A percentile compares a stretch with the other conserved stretches of the same genome.
phyloP scores from a whole-genome alignment of 2,329 filamentous ascomycete genomes.

The Arthrinium puccinioides region DNA sequence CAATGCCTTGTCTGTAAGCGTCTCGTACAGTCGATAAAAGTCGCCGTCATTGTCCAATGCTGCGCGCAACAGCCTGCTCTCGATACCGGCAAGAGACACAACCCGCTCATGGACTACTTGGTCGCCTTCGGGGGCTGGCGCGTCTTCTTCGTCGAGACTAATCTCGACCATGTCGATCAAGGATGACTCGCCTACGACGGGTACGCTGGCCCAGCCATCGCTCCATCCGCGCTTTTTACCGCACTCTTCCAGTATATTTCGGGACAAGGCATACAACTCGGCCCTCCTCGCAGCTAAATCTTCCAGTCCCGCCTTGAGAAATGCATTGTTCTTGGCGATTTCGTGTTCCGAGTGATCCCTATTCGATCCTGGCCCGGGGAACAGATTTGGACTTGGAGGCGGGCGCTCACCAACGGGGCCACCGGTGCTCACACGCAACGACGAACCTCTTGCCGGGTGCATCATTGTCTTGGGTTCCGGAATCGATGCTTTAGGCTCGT shows the following conservation, averaged over 20 bases:
- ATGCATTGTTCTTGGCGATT: conserved; percentile 32
- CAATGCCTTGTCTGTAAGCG: conserved; percentile 76
- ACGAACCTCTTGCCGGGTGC: conserved; percentile 59
- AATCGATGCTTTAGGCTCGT: conserved; percentile 55
- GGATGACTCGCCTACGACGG: conserved; percentile 36
- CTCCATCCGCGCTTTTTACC: conserved; percentile 69
- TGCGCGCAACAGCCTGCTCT: conserved; percentile 49
- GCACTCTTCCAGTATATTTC: conserved; percentile 69
- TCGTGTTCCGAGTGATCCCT: conserved; percentile 28
- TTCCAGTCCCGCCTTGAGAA: conserved; percentile 61
- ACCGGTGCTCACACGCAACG: conserved; percentile 39
- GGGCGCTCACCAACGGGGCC: conserved; percentile 20
- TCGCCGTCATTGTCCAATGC: conserved; percentile 55
- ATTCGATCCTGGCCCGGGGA: conserved; percentile 38
- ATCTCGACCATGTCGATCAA: conserved; percentile 50
- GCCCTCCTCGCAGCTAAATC: conserved; percentile 77
- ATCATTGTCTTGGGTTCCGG: conserved; percentile 65
- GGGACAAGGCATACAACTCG: conserved; percentile 72
- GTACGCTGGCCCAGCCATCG: conserved; percentile 64
- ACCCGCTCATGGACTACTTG: conserved; percentile 9
- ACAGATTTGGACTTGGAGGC: conserved; percentile 43
- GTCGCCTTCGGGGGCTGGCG: conserved; percentile 19
- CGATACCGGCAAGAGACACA: conserved; percentile 37
- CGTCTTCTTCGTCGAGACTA: conserved; percentile 38
- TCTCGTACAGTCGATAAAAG: conserved; percentile 63